Evolutionary conservation across 305 asterid genomes (phyloP).

Genomic region (Solanum aculeatissimum): DNA sequence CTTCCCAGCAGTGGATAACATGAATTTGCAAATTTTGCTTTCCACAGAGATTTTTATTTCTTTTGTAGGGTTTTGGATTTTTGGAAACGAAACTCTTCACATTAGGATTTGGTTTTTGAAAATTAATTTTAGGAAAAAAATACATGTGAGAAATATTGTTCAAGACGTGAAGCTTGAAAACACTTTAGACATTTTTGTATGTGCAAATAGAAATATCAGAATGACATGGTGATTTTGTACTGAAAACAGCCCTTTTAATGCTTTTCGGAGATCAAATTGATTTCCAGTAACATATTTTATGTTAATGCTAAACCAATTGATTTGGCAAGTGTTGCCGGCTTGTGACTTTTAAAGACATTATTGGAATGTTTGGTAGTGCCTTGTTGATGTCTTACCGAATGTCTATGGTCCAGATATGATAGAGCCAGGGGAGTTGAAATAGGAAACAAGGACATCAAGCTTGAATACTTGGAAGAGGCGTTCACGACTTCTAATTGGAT

Average conservation of each 20-base stretch:
- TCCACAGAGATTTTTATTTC: neutral
- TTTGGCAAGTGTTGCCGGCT: neutral
- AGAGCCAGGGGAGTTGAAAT: slow-evolving; percentile 98
- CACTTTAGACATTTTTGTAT: neutral
- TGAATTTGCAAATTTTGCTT: neutral
- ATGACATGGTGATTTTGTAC: neutral
- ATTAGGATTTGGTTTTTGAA: neutral
- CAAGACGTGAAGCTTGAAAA: neutral
- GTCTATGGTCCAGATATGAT: slow-evolving; percentile 52
- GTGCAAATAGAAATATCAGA: neutral
- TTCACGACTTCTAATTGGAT: slow-evolving; percentile 97
- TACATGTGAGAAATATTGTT: neutral
- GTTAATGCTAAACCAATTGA: neutral
- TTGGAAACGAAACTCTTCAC: neutral
- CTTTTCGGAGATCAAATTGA: neutral
- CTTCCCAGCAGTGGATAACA: neutral
- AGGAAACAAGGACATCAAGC: slow-evolving; percentile 90
- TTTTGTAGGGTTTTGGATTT: neutral
- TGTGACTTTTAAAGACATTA: neutral
- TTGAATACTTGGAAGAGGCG: slow-evolving; percentile 92
- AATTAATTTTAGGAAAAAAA: neutral
- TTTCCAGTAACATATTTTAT: neutral
- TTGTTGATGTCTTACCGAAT: neutral
- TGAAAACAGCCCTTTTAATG: neutral
- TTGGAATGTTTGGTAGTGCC: neutral